Base-by-base conservation (phyloP, 768 basidiomycete species). In the Pholiota microspora region DNA sequence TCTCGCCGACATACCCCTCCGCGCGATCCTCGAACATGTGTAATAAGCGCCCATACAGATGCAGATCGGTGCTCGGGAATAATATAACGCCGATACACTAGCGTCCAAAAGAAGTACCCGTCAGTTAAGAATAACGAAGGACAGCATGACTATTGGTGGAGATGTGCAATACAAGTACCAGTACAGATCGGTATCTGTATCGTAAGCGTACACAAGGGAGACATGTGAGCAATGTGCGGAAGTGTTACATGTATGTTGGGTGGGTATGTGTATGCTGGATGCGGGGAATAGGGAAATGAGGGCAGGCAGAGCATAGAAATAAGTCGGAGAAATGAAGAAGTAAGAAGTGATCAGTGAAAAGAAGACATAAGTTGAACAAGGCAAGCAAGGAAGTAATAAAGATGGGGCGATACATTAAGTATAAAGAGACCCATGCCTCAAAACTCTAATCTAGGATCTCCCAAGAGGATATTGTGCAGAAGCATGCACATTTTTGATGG, bases 361-460 rank as follows among this genome's bases (percentile, higher is more conserved):
- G 40, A 42, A 42, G 16, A 42, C 18, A 21, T 21, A 42, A 42
- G 8, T 4, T 7, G n/a, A 15, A 40, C 40, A 42, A 42, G 18
- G 4, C 36, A 38, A 18, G 12, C 36, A 10, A 40, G 7, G 40
- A 42, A 42, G 23, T 42, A 42, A 42, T 42, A 42, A 12, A 42
- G 40, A 42, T 42, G 40, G 40, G 23, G 9, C 40, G 12, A 16
- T 42, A 42, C 40, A 42, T 42, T 21, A 23, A 9, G 40, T 42
- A 42, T 42, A 42, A 42, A 42, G 23, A 4, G 40, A 42, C 40
- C 40, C 40, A 42, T 16, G 40, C 40, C 40, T 42, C 40, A 42
- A 42, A 42, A 42, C 40, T 42, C 40, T 42, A 42, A 42, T 42
- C 40, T 42, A 42, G 40, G 40, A 23, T 42, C 40, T 42, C 40